Percentiles rank a stretch among this genome's conserved stretches.
These are phyloP conservation scores for Penicillium corylophilum DNA, from an alignment of 2,329 filamentous ascomycete genomes.

Conservation along the genomic window DNA sequence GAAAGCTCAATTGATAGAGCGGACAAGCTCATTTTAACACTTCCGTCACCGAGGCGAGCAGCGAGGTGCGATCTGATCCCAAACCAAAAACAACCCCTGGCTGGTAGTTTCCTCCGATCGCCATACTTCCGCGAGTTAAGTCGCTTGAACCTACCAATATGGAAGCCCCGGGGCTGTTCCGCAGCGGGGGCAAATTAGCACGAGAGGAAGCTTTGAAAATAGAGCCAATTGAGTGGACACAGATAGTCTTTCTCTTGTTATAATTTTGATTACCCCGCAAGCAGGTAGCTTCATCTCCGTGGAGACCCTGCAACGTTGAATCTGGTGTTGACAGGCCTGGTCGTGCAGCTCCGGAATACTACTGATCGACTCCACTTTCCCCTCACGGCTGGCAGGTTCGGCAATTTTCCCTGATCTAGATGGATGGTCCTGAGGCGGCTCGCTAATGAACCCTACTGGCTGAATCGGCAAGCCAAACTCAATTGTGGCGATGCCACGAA, in stretches of 20 bases:
- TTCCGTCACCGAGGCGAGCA: neutral
- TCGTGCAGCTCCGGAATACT: neutral
- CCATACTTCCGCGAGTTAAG: neutral
- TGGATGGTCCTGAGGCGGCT: no score
- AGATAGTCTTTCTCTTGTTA: neutral
- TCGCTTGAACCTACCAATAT: conserved; percentile 14
- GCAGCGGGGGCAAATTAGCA: conserved; percentile 6
- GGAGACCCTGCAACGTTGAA: neutral
- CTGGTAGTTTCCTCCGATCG: neutral
- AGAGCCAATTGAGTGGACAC: neutral
- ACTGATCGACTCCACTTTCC: no score
- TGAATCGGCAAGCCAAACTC: no score
- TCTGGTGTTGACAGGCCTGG: no score
- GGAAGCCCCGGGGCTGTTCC: conserved; percentile 8
- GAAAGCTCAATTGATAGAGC: neutral
- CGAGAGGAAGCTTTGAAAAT: neutral
- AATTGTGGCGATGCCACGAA: no score
- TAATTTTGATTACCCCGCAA: neutral
- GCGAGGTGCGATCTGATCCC: neutral
- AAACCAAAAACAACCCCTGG: neutral
- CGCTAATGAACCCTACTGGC: no score
- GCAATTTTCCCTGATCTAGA: no score
- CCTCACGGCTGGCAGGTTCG: no score
- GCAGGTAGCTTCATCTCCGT: neutral
- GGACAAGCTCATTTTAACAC: neutral